Evolutionary conservation across 345 rosid species (phyloP), one percentile per base, ranked within the genome.

Genomic region (Bruguiera sexangula): DNA sequence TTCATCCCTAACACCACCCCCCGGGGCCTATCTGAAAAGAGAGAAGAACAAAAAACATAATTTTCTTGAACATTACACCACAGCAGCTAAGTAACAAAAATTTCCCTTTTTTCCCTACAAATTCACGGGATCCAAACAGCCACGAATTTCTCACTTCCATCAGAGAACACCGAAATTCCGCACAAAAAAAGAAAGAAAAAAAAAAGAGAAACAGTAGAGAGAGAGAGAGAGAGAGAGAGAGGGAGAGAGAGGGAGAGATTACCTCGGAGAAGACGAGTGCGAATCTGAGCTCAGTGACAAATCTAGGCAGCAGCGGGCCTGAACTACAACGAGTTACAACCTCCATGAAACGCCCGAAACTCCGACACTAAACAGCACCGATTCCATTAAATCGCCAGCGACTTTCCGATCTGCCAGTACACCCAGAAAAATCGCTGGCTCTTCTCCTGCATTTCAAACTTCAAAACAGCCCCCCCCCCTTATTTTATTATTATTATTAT

Each of bases 321-420:
- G 86, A 69, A 71, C 82, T 50, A 50, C 77, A 71, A 43, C 66
- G 82, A 62, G 66, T 57, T 60, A 76, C 36, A 71, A 80, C 60
- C 96, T 88, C 98, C 98, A 94, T 94, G 87, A 83, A 83, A 84
- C 58, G 76, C 59, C 67, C 46, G 81, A 69, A 75, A 71, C 57
- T 48, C 58, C 24, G 55, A 36, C 72, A 71, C 60, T 22, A 69
- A 63, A 67, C 73, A 72, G 74, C 63, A 27, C 72, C 75, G 75
- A 79, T 71, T 79, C 75, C 77, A 67, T 77, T 59, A 77, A 72
- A 72, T 59, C 60, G 24, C 69, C 67, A 52, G 62, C 60, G 70
- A 36, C 21, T 63, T 73, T 53, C 80, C 76, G 70, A 72, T 77
- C 67, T 19, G 72, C 48, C 24, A 20, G 11, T 29, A 30, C 37